Percentiles rank a stretch among this genome's conserved stretches.
Conservation (phyloP, 1,284 basidiomycete species). For the Leccinum solheimii region DNA sequence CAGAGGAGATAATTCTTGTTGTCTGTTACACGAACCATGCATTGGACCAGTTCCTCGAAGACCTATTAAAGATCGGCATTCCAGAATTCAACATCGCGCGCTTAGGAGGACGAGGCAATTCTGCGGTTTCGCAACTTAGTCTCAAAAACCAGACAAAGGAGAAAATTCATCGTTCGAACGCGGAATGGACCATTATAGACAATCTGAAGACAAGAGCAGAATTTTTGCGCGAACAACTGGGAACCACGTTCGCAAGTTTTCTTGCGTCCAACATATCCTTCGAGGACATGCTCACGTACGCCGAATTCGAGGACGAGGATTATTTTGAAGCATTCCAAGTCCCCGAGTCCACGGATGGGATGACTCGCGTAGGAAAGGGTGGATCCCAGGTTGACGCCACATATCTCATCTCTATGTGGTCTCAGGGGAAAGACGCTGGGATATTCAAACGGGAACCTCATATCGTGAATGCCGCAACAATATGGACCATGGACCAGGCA, state of each 20-base stretch:
- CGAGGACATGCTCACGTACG: slow-evolving; percentile 39
- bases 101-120: slow-evolving; percentile 55
- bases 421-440: slow-evolving; percentile 43
- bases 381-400: slow-evolving; percentile 36
- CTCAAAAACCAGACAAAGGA: slow-evolving; percentile 36
- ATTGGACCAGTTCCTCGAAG: slow-evolving; percentile 61
- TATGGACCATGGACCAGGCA: slow-evolving; percentile 47
- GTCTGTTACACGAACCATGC: slow-evolving; percentile 71
- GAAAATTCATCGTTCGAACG: slow-evolving; percentile 23
- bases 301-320: slow-evolving; percentile 45
- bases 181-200: slow-evolving; percentile 46
- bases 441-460: slow-evolving; percentile 34
- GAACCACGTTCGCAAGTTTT: slow-evolving; percentile 27
- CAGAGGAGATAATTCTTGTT: slow-evolving; percentile 51
- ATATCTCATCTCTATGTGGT: slow-evolving; percentile 52
- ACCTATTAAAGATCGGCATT: slow-evolving; percentile 59
- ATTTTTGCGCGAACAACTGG: slow-evolving; percentile 23
- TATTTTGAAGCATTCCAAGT: slow-evolving; percentile 50
- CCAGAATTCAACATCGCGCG: slow-evolving; percentile 47
- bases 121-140: slow-evolving; percentile 43
- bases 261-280: slow-evolving; percentile 19
- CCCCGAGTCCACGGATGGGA: slow-evolving; percentile 38
- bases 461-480: slow-evolving; percentile 25
- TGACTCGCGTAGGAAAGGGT: slow-evolving; percentile 47
- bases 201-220: slow-evolving; percentile 31